These are phyloP conservation scores for Fusarium heterosporum DNA, from an alignment of 2,329 filamentous ascomycete species.

Conservation along the genomic window DNA sequence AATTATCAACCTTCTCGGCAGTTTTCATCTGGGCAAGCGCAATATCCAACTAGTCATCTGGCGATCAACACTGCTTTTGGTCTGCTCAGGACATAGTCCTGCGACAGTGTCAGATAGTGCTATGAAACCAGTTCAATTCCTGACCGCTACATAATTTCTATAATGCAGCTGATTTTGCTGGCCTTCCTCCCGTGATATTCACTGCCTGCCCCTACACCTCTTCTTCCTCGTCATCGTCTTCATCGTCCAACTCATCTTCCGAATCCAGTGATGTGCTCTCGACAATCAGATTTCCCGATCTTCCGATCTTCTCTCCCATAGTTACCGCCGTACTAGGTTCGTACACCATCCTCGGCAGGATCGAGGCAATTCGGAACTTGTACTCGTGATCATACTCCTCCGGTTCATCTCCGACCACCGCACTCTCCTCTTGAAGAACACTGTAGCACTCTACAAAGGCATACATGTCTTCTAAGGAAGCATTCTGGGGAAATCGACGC, in stretches of 20 bases:
- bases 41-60: not conserved
- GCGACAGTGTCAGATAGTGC: not conserved
- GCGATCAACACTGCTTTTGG: not conserved
- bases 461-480: constrained; percentile 87
- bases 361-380: constrained; percentile 84
- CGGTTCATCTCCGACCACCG: constrained; percentile 59
- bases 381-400: constrained; percentile 83
- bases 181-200: constrained; percentile 19
- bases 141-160: constrained; percentile 32
- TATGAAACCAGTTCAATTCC: constrained; percentile 12
- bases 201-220: constrained; percentile 41
- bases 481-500: constrained; percentile 76
- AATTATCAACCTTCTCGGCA: not conserved
- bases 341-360: constrained; percentile 86
- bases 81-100: not conserved
- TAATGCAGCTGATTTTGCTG: constrained; percentile 4
- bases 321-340: constrained; percentile 74
- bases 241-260: constrained; percentile 52
- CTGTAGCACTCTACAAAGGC: constrained; percentile 96
- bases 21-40: not conserved
- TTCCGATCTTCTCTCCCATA: constrained; percentile 79
- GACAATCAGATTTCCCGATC: constrained; percentile 89
- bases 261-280: constrained; percentile 65
- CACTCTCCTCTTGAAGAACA: constrained; percentile 61
- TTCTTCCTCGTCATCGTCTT: constrained; percentile 45